phyloP scores from a whole-genome alignment of 148 eudicot species.

The Vaccinium vitisidaea region DNA sequence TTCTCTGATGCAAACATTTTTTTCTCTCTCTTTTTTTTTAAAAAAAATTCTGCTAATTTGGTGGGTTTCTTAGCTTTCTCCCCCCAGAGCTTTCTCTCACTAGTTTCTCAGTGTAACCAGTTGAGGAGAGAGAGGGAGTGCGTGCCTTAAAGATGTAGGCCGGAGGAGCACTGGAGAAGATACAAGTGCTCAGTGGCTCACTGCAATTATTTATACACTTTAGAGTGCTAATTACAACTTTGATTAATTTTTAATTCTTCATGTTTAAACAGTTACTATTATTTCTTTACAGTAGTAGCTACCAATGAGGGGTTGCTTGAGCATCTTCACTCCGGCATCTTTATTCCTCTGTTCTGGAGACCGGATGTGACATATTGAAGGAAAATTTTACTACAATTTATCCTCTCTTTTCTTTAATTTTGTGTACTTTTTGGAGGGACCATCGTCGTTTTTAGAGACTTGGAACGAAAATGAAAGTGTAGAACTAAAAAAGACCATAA shows the following conservation, averaged over 20 bases:
- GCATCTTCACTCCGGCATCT: too few species aligned
- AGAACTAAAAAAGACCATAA: too few species aligned
- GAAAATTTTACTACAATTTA: too few species aligned
- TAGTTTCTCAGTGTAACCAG: conserved; percentile 11
- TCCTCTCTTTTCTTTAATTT: too few species aligned
- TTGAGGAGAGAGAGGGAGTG: conserved; percentile 1
- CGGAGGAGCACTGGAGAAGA: conserved; percentile 35
- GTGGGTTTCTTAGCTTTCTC: not conserved
- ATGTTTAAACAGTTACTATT: not conserved
- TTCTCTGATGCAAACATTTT: conserved; percentile 83
- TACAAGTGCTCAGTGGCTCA: conserved; percentile 24
- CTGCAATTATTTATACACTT: conserved; percentile 25
- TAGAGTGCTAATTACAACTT: not conserved
- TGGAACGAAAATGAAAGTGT: too few species aligned
- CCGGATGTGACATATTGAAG: too few species aligned
- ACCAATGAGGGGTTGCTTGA: too few species aligned
- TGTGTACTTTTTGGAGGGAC: too few species aligned
- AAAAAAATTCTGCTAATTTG: not conserved
- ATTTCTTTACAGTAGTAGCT: too few species aligned
- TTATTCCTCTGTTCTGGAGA: too few species aligned
- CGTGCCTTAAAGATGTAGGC: conserved; percentile 19
- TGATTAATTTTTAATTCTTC: not conserved
- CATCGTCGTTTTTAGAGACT: too few species aligned
- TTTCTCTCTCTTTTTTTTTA: not conserved
- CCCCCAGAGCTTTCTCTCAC: not conserved